Percentiles rank a stretch among this genome's conserved stretches.
phyloP scores from a whole-genome alignment of 139 green algal genomes.

The Coelastrella sp. region DNA sequence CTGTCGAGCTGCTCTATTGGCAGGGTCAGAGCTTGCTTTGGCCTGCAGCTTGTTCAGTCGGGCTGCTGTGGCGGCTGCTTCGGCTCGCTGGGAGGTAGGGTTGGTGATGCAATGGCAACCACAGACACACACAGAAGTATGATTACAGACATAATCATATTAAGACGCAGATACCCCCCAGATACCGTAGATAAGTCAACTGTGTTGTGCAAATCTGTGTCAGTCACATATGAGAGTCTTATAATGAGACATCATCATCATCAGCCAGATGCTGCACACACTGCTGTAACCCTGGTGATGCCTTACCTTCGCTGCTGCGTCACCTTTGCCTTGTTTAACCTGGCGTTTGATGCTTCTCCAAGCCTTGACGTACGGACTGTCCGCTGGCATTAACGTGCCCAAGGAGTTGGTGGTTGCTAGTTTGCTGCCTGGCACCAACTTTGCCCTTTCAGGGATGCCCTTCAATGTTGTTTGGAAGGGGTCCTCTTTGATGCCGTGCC shows the following conservation, averaged over 20 bases:
- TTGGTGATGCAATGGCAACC: neutral
- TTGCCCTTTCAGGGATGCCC: slow-evolving; percentile 31
- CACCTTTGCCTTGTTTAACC: slow-evolving; percentile 1
- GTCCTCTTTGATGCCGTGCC: slow-evolving; percentile 25
- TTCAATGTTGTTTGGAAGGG: neutral
- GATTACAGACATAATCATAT: too few relatives aligned
- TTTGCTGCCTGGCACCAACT: neutral
- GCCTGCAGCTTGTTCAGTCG: neutral
- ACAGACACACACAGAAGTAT: neutral
- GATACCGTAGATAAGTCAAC: too few relatives aligned
- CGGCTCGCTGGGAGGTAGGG: slow-evolving; percentile 4
- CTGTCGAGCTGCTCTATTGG: neutral
- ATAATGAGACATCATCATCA: too few relatives aligned
- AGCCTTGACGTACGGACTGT: slow-evolving; percentile 30
- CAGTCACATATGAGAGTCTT: too few relatives aligned
- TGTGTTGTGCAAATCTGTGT: too few relatives aligned
- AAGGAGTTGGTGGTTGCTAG: neutral
- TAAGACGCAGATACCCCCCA: too few relatives aligned
- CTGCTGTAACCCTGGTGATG: neutral
- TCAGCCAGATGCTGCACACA: neutral
- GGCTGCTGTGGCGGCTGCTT: slow-evolving; percentile 3
- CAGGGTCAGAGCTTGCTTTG: neutral
- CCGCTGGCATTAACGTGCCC: neutral
- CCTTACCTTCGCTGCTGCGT: slow-evolving; percentile 24
- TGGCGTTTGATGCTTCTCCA: slow-evolving; percentile 36